phyloP scores from a whole-genome alignment of 768 basidiomycete genomes.

The Stropharia rugosoannulata region DNA sequence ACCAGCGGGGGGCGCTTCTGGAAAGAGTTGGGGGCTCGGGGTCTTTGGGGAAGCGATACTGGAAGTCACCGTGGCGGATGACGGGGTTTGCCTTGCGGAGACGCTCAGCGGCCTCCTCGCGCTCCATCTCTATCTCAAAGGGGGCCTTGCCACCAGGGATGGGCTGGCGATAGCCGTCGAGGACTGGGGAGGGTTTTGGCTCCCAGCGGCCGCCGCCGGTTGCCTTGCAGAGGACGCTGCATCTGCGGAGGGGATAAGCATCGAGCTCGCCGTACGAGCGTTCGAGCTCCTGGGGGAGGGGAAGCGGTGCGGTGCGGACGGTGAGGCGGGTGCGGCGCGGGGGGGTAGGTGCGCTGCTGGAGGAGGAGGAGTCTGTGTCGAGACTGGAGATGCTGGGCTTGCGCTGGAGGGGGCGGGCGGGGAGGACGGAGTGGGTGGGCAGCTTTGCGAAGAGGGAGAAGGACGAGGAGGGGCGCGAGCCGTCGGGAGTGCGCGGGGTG shows the following conservation, averaged over 20 bases:
- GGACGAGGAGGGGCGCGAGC: conserved; percentile 31
- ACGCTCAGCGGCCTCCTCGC: conserved; percentile 55
- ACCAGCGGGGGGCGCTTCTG: conserved; percentile 48
- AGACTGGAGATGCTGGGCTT: conserved; percentile 34
- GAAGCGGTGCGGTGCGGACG: conserved; percentile 33
- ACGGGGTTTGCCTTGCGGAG: conserved; percentile 58
- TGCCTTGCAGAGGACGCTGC: conserved; percentile 71
- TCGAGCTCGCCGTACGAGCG: conserved; percentile 69
- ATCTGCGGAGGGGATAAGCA: conserved; percentile 69
- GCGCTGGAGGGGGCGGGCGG: conserved; percentile 29
- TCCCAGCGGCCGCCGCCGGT: conserved; percentile 81
- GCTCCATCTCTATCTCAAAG: conserved; percentile 71
- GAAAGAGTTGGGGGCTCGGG: conserved; percentile 43
- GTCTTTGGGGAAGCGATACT: conserved; percentile 57
- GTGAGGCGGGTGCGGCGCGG: conserved; percentile 27
- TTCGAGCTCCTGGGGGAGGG: conserved; percentile 39
- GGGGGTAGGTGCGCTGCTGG: conserved; percentile 24
- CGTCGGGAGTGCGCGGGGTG: conserved; percentile 41
- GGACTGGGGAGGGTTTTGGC: conserved; percentile 52
- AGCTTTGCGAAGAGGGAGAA: conserved; percentile 40
- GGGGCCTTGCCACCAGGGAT: conserved; percentile 65
- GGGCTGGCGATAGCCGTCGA: conserved; percentile 52
- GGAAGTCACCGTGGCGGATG: conserved; percentile 63
- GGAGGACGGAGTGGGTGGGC: conserved; percentile 35
- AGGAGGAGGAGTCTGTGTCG: conserved; percentile 29